Conservation (phyloP, 768 basidiomycete genomes). For the Suillus weaverae region DNA sequence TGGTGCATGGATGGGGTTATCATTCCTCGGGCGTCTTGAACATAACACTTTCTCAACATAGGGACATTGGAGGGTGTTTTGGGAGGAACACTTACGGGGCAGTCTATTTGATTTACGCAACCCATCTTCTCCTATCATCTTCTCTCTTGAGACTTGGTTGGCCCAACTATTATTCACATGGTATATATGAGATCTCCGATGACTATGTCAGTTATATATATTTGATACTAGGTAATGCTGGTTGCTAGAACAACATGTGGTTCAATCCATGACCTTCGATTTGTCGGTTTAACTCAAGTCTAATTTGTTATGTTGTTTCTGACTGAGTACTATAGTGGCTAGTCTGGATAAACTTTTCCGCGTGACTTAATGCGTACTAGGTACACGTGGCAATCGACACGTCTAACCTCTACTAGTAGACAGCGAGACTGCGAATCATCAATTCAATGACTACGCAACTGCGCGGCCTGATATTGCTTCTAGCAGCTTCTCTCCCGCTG, state of each 20-base stretch:
- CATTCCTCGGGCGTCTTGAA: background rate
- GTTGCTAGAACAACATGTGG: background rate
- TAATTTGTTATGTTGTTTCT: background rate
- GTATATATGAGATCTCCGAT: background rate
- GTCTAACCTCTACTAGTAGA: background rate
- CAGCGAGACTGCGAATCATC: background rate
- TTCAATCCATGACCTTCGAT: background rate
- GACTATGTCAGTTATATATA: conserved; percentile 3
- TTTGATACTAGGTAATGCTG: background rate
- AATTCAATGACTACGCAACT: conserved; percentile 17
- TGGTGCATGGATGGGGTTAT: background rate
- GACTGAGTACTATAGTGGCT: background rate
- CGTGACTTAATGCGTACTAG: background rate
- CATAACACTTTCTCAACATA: too few relatives aligned
- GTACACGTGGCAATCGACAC: conserved; percentile 4
- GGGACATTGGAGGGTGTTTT: background rate
- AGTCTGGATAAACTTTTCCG: background rate
- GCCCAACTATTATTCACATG: background rate
- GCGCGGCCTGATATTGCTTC: conserved; percentile 7
- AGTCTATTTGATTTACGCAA: background rate
- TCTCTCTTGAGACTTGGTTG: background rate
- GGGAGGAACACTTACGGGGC: too few relatives aligned
- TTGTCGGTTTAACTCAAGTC: background rate
- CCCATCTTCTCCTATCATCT: background rate
- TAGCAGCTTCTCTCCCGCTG: conserved; percentile 26